A percentile compares a stretch with the other conserved stretches of the same genome.
phyloP scores from a whole-genome alignment of 208 protist genomes.

The Trypanosoma congolense region DNA sequence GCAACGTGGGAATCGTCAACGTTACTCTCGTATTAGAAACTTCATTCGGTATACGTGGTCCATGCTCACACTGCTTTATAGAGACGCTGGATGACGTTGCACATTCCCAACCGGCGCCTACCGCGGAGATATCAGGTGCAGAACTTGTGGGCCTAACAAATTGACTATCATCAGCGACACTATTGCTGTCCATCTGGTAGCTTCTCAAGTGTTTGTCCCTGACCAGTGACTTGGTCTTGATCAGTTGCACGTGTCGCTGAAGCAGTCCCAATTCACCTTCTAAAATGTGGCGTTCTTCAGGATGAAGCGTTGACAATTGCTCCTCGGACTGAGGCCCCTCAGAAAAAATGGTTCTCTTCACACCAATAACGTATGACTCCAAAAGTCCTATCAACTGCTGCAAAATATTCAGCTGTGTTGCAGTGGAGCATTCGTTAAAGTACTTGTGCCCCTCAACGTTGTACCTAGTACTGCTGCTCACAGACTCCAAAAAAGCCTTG shows the following conservation, averaged over 20 bases:
- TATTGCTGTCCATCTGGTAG: too few relatives aligned
- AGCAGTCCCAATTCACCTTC: neutral
- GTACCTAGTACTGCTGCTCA: conserved; percentile 7
- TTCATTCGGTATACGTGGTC: too few relatives aligned
- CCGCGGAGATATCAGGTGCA: too few relatives aligned
- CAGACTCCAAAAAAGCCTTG: conserved; percentile 37
- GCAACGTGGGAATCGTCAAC: too few relatives aligned
- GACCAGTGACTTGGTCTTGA: too few relatives aligned
- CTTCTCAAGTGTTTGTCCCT: too few relatives aligned
- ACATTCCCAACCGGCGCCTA: too few relatives aligned
- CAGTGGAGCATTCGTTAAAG: neutral
- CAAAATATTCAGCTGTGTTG: neutral
- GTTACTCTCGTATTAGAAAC: too few relatives aligned
- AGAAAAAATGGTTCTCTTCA: neutral
- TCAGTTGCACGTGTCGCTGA: neutral
- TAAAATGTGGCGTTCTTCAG: neutral
- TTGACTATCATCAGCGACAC: too few relatives aligned
- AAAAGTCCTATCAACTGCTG: neutral
- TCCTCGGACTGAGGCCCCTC: neutral
- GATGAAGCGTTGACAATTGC: neutral
- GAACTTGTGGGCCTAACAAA: too few relatives aligned
- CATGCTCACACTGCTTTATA: too few relatives aligned
- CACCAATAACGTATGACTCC: neutral
- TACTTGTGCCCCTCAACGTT: neutral
- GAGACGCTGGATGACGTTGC: too few relatives aligned